Evolutionary conservation across 768 basidiomycete genomes (phyloP).

Genomic region (Collybia sordida): DNA sequence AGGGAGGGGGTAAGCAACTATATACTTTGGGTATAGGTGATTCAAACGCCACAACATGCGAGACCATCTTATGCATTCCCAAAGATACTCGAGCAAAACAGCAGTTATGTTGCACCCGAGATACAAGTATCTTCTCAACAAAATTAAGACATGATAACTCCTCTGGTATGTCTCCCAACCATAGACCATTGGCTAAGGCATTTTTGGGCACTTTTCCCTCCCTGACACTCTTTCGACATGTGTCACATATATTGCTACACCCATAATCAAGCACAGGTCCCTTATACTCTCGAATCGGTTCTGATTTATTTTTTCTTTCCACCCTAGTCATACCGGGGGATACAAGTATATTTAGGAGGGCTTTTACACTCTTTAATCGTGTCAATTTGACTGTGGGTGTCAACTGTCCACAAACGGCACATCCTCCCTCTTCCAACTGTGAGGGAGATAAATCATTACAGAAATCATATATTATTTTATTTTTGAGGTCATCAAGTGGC

Average conservation of each 20-base stretch:
- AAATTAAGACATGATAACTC: slow-evolving; percentile 22
- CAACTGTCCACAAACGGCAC: no score
- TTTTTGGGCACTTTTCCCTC: slow-evolving; percentile 14
- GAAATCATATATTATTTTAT: no score
- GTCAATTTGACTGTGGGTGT: no score
- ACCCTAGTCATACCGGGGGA: no score
- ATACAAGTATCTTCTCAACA: slow-evolving; percentile 25
- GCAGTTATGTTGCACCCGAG: slow-evolving; percentile 23
- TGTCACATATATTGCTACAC: slow-evolving; percentile 24
- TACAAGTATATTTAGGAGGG: no score
- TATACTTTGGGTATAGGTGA: slow-evolving; percentile 24
- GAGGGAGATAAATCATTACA: no score
- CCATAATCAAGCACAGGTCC: slow-evolving; percentile 10
- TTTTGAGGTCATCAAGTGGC: no score
- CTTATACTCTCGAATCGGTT: no score
- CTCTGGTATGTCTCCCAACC: slow-evolving; percentile 32
- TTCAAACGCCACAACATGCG: slow-evolving; percentile 28
- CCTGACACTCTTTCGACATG: slow-evolving; percentile 15
- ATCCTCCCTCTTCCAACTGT: no score
- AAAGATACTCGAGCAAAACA: slow-evolving; percentile 27
- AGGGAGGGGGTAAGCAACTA: no score
- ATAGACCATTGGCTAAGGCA: slow-evolving; percentile 30
- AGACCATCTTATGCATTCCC: slow-evolving; percentile 23
- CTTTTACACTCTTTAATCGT: no score
- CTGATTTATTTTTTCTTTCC: no score